These are phyloP conservation scores for Trypanosomatidae sp. DNA, from an alignment of 208 protist genomes.

Conservation along the genomic window DNA sequence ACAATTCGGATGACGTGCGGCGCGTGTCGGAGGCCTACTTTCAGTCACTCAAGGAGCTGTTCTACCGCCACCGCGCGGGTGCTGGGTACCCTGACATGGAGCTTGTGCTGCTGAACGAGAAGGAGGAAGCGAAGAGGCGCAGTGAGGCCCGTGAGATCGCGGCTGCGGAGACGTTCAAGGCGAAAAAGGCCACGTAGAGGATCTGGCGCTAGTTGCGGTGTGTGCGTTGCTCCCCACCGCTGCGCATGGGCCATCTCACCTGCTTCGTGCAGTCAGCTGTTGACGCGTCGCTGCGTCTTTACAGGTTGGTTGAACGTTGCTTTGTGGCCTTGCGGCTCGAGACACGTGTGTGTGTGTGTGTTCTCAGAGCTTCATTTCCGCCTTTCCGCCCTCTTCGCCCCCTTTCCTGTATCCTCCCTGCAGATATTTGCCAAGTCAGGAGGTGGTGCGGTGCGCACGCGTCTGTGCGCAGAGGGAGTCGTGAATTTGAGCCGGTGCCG, in stretches of 20 bases:
- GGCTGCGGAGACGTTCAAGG: slow-evolving; percentile 8
- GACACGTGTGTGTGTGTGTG: not conserved
- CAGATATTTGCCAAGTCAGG: not conserved
- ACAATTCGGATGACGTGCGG: slow-evolving; percentile 63
- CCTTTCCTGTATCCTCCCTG: not conserved
- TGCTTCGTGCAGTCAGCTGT: not conserved
- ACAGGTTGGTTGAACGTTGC: not conserved
- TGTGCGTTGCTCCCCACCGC: not conserved
- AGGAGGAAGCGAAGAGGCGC: slow-evolving; percentile 31
- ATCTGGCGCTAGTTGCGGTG: not conserved
- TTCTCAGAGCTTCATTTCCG: not conserved
- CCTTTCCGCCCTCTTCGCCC: not conserved
- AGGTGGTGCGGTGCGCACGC: not conserved
- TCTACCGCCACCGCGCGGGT: slow-evolving; percentile 67
- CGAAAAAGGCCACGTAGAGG: slow-evolving; percentile 17
- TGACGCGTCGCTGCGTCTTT: not conserved
- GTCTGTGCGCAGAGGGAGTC: not conserved
- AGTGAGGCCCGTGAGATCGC: slow-evolving; percentile 16
- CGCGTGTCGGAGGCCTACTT: slow-evolving; percentile 62
- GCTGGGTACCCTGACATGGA: slow-evolving; percentile 83
- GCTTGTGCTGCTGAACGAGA: slow-evolving; percentile 52
- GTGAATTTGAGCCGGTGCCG: not conserved
- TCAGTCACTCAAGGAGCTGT: slow-evolving; percentile 51
- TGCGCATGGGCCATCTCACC: not conserved
- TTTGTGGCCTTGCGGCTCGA: not conserved